These are phyloP conservation scores for Candida maltosa DNA, from an alignment of 805 yeast species.

Conservation along the genomic window DNA sequence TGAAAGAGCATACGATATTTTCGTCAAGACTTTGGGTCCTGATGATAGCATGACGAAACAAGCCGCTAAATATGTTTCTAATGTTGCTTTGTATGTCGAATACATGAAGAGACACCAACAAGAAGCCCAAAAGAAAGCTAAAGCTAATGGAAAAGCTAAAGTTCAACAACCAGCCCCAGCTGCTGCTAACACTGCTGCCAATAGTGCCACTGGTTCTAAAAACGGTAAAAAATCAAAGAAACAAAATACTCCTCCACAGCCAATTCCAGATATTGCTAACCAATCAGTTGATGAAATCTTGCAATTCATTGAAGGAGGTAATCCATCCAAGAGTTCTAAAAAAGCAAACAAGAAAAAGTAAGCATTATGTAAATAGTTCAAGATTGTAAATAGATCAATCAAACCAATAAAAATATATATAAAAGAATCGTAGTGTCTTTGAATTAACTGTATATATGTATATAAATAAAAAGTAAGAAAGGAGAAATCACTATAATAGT, in stretches of 20 bases:
- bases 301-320: constrained; percentile 66
- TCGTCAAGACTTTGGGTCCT: constrained; percentile 59
- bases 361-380: neutral
- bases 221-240: constrained; percentile 11
- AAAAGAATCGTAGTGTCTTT: neutral
- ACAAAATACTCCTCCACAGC: constrained; percentile 17
- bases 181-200: constrained; percentile 16
- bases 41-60: constrained; percentile 68
- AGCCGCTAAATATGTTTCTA: constrained; percentile 59
- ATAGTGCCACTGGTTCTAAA: constrained; percentile 13
- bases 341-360: constrained; percentile 4
- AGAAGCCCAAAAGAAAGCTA: constrained; percentile 21
- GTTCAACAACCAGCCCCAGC: constrained; percentile 14
- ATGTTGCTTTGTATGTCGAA: constrained; percentile 48
- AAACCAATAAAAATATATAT: neutral
- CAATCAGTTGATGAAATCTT: constrained; percentile 72
- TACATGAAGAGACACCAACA: constrained; percentile 39
- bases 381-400: no score
- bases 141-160: constrained; percentile 8
- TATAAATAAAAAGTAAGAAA: neutral
- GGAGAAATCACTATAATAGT: neutral
- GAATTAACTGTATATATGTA: neutral
- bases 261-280: constrained; percentile 54
- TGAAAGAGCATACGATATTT: constrained; percentile 53
- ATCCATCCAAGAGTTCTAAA: constrained; percentile 4